These are phyloP conservation scores for Achaetomiella virescens DNA, from an alignment of 495 filamentous ascomycete genomes.

Conservation along the genomic window DNA sequence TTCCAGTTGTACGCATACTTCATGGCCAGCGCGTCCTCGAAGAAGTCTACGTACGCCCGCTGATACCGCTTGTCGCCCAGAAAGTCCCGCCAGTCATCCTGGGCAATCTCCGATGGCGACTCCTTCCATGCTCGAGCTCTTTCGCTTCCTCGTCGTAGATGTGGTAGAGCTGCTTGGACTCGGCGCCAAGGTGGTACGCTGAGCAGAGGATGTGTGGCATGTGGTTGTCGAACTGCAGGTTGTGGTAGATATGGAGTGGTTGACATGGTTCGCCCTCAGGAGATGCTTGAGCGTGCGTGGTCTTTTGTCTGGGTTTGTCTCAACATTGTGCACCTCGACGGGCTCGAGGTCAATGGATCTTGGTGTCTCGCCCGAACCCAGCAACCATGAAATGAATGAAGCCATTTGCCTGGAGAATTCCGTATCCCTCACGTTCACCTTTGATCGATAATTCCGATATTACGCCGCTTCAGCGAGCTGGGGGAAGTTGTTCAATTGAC, in stretches of 20 bases:
- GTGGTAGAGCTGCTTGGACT: constrained; percentile 60
- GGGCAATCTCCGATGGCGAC: constrained; percentile 73
- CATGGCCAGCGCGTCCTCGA: constrained; percentile 76
- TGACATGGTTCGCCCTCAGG: constrained; percentile 83
- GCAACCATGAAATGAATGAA: constrained; percentile 43
- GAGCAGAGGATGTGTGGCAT: constrained; percentile 77
- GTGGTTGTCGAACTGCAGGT: constrained; percentile 81
- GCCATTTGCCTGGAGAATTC: constrained; percentile 23
- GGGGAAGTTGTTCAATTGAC: neutral
- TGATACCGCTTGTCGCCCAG: constrained; percentile 75
- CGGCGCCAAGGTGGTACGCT: constrained; percentile 75
- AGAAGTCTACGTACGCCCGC: constrained; percentile 84
- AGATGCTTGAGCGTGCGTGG: constrained; percentile 83
- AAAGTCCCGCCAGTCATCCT: constrained; percentile 79
- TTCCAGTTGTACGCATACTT: constrained; percentile 79
- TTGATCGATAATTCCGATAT: neutral
- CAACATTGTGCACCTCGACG: constrained; percentile 69
- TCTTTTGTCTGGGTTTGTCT: constrained; percentile 69
- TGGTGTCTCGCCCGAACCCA: constrained; percentile 21
- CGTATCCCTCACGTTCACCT: neutral
- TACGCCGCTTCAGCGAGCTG: neutral
- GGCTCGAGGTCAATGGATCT: constrained; percentile 57
- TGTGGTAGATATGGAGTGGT: constrained; percentile 77
- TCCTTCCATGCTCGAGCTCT: constrained; percentile 73
- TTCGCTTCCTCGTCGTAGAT: constrained; percentile 74